These are phyloP conservation scores for Umbellularia californica DNA, from an alignment of 164 flowering plant species.

Conservation along the genomic window DNA sequence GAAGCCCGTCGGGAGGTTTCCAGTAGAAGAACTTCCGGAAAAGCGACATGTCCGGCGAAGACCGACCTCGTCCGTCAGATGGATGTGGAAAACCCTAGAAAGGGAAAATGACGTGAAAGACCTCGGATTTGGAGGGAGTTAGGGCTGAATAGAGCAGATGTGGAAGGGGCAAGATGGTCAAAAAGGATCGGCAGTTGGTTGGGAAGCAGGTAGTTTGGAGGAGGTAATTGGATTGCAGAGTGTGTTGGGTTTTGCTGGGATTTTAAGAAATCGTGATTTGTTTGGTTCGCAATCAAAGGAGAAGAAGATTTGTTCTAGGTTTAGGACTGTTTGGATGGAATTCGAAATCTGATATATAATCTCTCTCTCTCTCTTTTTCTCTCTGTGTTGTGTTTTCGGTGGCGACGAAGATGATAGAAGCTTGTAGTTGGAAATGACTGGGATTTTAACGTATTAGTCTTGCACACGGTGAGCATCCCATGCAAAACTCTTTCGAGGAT, in stretches of 20 bases:
- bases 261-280: conserved; percentile 13
- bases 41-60: conserved; percentile 33
- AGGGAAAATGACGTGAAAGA: neutral
- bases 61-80: neutral
- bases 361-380: too few species aligned
- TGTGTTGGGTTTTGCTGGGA: conserved; percentile 14
- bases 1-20: conserved; percentile 59
- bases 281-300: neutral
- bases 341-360: too few species aligned
- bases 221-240: conserved; percentile 1
- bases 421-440: neutral
- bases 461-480: too few species aligned
- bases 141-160: neutral
- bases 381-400: too few species aligned
- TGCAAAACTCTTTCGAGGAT: too few species aligned
- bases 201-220: conserved; percentile 2
- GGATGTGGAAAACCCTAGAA: conserved; percentile 16
- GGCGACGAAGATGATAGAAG: too few species aligned
- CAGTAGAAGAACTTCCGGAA: conserved; percentile 52
- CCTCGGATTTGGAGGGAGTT: conserved; percentile 1
- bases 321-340: too few species aligned
- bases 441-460: too few species aligned
- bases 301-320: too few species aligned
- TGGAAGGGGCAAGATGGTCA: neutral
- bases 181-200: neutral